Base-by-base conservation (phyloP, 106 monocot genomes). In the Allium sativum region DNA sequence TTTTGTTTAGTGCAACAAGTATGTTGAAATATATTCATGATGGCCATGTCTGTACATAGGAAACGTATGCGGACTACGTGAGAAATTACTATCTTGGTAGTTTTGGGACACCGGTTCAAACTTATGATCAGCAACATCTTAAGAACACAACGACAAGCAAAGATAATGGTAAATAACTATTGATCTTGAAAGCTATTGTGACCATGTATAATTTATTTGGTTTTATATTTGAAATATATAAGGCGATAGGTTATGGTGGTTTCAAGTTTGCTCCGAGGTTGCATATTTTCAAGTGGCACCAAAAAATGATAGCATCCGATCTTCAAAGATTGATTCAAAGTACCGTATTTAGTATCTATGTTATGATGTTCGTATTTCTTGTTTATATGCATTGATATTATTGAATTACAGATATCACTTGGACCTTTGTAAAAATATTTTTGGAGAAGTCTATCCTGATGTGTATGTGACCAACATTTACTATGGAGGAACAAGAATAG, bases 261-360 rank as follows among this genome's bases (percentile, higher is more conserved):
- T 78, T 69, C 95, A 96, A 82, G 95, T 96, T 77, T 96, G 95
- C 67, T 82, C 77, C 51, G 95, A 96, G 56, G 90, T 96, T 74
- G 95, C 95, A 70, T 96, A 91, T 76, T 96, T 96, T 65, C 95
- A 96, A 76, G 87, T 91, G 12, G 95, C 95, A 58, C 95, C 95
- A 40, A 48, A 64, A 66, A 82, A 81, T 82, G 90, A 91, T 58
- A 87, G 82, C 53, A 51, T 96, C 56, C 95, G 95, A 40, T 96
- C 95, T 51, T 17, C 76, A 70, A 86, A 73, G 75, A 84, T 96
- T 64, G 76, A 96, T 72, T 53, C 78, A 59, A 81, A 77, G 95
- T 96, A 78, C 45, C 42, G 6, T 68, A 3, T 50, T 50, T 50
- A 50, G 48, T 50, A 50, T 50, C 5, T 31, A 31, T 31, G 0